phyloP scores from a whole-genome alignment of 1,284 basidiomycete species.

The Serendipita sp. region DNA sequence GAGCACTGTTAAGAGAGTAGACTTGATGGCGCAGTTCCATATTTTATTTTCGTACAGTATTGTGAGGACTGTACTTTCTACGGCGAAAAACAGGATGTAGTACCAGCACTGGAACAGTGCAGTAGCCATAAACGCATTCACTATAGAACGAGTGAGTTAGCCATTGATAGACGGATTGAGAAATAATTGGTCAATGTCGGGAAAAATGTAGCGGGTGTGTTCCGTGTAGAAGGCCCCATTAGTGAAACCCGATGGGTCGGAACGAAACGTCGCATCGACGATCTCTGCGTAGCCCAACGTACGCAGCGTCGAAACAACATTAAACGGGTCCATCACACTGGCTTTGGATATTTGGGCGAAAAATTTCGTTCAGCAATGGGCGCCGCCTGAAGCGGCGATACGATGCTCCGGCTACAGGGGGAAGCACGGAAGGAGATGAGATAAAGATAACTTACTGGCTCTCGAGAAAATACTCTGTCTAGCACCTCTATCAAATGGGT shows the following conservation, averaged over 20 bases:
- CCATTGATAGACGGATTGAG: not conserved
- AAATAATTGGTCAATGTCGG: not conserved
- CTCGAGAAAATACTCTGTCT: not conserved
- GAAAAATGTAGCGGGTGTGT: too few species aligned
- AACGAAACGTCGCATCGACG: too few species aligned
- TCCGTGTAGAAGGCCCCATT: too few species aligned
- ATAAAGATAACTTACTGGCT: not conserved
- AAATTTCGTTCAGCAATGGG: too few species aligned
- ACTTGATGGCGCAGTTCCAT: not conserved
- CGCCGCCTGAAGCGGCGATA: too few species aligned
- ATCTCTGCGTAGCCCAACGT: too few species aligned
- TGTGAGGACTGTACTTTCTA: constrained; percentile 40
- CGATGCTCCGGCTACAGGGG: too few species aligned
- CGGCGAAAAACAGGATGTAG: constrained; percentile 44
- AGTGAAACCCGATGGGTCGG: too few species aligned
- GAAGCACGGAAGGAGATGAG: not conserved
- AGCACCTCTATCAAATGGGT: not conserved
- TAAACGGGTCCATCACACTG: too few species aligned
- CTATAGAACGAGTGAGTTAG: not conserved
- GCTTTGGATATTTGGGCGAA: too few species aligned
- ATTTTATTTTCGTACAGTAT: constrained; percentile 22
- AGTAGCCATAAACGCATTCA: constrained; percentile 30
- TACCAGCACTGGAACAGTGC: constrained; percentile 56
- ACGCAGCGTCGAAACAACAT: too few species aligned
- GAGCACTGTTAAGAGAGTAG: constrained; percentile 17